Base-by-base conservation (phyloP, 768 basidiomycete genomes). In the Boletus huronensis region DNA sequence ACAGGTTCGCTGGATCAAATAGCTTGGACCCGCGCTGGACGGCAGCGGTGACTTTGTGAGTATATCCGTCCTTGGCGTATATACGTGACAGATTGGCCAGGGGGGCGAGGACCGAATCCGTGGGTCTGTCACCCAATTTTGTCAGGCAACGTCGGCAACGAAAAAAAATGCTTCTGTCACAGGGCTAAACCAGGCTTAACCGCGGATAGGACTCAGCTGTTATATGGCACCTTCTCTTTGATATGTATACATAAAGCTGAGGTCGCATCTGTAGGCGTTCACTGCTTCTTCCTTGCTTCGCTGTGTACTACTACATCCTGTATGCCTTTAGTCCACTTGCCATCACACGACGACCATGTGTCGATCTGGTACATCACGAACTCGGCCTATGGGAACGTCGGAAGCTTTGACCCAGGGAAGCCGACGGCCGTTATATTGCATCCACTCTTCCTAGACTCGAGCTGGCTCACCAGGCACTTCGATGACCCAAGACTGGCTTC, bases 321-420 rank as follows among this genome's bases (percentile, higher is more conserved):
- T 28, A 88, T 89, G 87, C 87, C 88, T 46, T 84, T 74, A 73
- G 78, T 90, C 65, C 84, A 88, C 65, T 64, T 90, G 53, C 72
- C 81, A 59, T 80, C 81, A 57, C 62, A 67, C 34, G 79, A 82
- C 60, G 88, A 89, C 77, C 82, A 82, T 67, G 83, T 82, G 48
- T 82, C 85, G 19, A 79, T 90, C 52, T 85, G 78, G 77, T 91
- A 90, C 73, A 78, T 66, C 51, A 87, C 89, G 16, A 89, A 88
- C 68, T 75, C 85, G 4, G 62, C 70, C 0, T 75, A 72, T 58
- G 73, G 75, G 60, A 85, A 83, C 62, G 85, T 88, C 58, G 77
- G 83, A 61, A 80, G 80, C 52, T 87, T 91, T 70, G 76, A 87
- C 66, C 78, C 81, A 16, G 73, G 73, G 32, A 87, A 82, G 63